Conservation (phyloP, 345 rosid genomes). For the Rhodamnia argentea region DNA sequence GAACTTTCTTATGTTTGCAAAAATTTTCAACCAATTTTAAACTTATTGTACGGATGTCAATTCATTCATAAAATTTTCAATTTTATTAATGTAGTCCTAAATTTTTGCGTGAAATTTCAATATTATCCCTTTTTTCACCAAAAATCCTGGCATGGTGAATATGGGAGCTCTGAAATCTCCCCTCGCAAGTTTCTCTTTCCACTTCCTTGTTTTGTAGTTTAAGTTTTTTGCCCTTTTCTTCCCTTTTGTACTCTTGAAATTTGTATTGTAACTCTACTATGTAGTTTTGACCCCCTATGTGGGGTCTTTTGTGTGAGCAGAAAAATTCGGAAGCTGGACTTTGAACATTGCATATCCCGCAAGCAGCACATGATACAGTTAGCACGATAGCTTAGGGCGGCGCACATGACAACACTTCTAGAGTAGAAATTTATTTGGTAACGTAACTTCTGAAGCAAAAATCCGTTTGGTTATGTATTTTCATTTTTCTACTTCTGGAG, state of each 20-base stretch:
- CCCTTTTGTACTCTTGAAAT: not conserved
- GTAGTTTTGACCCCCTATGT: not conserved
- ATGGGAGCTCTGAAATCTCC: not conserved
- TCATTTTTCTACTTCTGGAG: too few species aligned
- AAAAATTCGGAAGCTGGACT: not conserved
- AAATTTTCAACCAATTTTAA: not conserved
- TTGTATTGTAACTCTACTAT: not conserved
- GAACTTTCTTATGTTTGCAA: too few species aligned
- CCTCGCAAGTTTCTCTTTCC: not conserved
- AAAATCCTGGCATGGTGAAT: not conserved
- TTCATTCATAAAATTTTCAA: not conserved
- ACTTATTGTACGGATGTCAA: not conserved
- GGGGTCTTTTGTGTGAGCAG: too few species aligned
- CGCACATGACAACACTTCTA: too few species aligned
- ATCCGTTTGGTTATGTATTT: too few species aligned
- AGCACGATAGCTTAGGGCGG: too few species aligned
- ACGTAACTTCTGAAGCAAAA: too few species aligned
- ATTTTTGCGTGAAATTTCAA: not conserved
- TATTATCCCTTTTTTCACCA: fast-evolving
- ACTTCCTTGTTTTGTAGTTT: not conserved
- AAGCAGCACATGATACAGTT: not conserved
- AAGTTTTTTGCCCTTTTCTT: not conserved
- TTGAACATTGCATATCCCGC: not conserved
- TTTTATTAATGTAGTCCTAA: not conserved
- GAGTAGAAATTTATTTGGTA: too few species aligned